These are phyloP conservation scores for Pluteus cervinus DNA, from an alignment of 768 basidiomycete genomes.

Conservation along the genomic window DNA sequence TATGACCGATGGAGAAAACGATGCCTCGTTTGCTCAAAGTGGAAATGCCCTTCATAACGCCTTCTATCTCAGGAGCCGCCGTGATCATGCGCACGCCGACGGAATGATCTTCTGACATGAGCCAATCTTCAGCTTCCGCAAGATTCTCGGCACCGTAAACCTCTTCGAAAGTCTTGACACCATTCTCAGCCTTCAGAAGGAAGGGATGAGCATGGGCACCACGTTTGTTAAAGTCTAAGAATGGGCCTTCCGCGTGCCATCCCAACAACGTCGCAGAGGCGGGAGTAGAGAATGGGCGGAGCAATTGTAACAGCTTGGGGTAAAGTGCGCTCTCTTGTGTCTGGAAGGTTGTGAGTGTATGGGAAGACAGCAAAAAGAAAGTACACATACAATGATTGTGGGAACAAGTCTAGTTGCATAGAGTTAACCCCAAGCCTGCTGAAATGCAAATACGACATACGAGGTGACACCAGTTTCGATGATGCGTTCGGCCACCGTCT, in stretches of 20 bases:
- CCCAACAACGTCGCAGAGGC: slow-evolving; percentile 72
- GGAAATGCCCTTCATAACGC: slow-evolving; percentile 66
- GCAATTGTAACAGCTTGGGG: slow-evolving; percentile 59
- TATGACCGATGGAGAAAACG: slow-evolving; percentile 85
- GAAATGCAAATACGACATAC: slow-evolving; percentile 35
- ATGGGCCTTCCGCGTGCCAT: slow-evolving; percentile 91
- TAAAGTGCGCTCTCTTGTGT: slow-evolving; percentile 76
- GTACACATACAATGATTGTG: slow-evolving; percentile 59
- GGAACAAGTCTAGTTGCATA: slow-evolving; percentile 44
- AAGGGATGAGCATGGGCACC: slow-evolving; percentile 75
- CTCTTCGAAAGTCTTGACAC: slow-evolving; percentile 62
- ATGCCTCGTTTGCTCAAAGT: slow-evolving; percentile 61
- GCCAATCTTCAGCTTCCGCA: slow-evolving; percentile 60
- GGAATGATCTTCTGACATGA: slow-evolving; percentile 41
- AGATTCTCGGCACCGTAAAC: slow-evolving; percentile 69
- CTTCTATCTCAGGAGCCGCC: slow-evolving; percentile 80
- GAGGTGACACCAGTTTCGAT: slow-evolving; percentile 87
- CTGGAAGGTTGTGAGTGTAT: slow-evolving; percentile 27
- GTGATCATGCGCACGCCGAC: slow-evolving; percentile 77
- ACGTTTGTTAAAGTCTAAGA: slow-evolving; percentile 74
- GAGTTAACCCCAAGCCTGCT: background rate
- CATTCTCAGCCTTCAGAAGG: slow-evolving; percentile 56
- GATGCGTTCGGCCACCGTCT: slow-evolving; percentile 67
- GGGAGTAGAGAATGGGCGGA: slow-evolving; percentile 60
- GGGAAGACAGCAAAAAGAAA: background rate